Evolutionary conservation across 768 basidiomycete species (phyloP).

Genomic region (Tylopilus balloui): DNA sequence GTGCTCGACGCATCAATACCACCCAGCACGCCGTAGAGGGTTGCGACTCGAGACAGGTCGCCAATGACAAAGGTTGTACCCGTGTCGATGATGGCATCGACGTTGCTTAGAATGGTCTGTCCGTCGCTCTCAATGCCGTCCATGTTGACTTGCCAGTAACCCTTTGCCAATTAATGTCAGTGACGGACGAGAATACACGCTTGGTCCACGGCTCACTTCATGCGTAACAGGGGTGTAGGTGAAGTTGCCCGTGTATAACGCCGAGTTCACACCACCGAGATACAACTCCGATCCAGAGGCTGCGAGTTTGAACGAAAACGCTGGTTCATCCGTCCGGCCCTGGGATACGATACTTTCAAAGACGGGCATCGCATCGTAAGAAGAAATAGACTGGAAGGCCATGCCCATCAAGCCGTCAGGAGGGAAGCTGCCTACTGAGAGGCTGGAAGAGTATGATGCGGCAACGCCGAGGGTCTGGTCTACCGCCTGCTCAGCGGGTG

Average conservation of each 20-base stretch:
- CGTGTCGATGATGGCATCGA: conserved; percentile 18
- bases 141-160: conserved; percentile 19
- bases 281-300: conserved; percentile 40
- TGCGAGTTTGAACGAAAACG: conserved; percentile 48
- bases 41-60: conserved; percentile 2
- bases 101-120: background rate
- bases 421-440: conserved; percentile 2
- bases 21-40: conserved; percentile 22
- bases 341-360: conserved; percentile 41
- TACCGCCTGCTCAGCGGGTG: conserved; percentile 8
- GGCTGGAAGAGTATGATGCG: conserved; percentile 1
- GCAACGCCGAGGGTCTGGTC: conserved; percentile 16
- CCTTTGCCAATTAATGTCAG: conserved; percentile 4
- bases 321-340: conserved; percentile 26
- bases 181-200: too few species aligned
- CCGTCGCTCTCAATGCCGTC: conserved; percentile 2
- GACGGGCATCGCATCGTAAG: conserved; percentile 30
- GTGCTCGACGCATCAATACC: conserved; percentile 19
- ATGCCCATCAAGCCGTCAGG: conserved; percentile 36
- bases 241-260: conserved; percentile 43
- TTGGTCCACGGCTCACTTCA: background rate
- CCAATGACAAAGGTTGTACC: conserved; percentile 20
- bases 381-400: conserved; percentile 39
- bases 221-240: conserved; percentile 24
- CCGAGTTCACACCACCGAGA: conserved; percentile 46